Evolutionary conservation across 225 moss, liverwort and hornwort species (phyloP).

Genomic region (Asterella californica): DNA sequence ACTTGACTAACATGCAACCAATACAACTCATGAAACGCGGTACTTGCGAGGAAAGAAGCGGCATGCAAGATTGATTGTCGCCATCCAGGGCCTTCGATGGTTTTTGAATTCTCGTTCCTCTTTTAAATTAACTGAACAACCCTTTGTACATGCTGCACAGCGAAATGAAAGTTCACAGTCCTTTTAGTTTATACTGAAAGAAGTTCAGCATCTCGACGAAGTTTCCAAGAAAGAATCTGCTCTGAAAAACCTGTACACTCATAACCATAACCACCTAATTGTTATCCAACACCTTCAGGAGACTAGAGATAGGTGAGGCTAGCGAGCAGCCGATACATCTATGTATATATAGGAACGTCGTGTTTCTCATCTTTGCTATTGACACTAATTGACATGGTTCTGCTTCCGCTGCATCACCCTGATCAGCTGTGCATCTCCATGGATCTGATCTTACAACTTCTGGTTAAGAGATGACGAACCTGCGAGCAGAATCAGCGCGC

Average conservation of each 20-base stretch:
- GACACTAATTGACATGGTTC: neutral
- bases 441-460: neutral
- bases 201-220: too few species aligned
- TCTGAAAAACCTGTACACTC: constrained; percentile 10
- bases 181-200: too few species aligned
- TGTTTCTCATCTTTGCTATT: neutral
- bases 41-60: too few species aligned
- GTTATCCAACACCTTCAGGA: neutral
- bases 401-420: neutral
- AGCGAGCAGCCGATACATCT: neutral
- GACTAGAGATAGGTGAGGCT: neutral
- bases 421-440: neutral
- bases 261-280: neutral
- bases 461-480: neutral
- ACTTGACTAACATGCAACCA: too few species aligned
- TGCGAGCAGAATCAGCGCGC: neutral
- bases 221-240: neutral
- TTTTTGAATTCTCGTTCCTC: too few species aligned
- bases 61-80: too few species aligned
- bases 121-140: too few species aligned
- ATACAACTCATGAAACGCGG: too few species aligned
- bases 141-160: too few species aligned
- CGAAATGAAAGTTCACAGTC: too few species aligned
- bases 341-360: neutral
- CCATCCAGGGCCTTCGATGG: too few species aligned